phyloP scores from a whole-genome alignment of 106 monocot genomes.

The Phalaenopsis equestris region DNA sequence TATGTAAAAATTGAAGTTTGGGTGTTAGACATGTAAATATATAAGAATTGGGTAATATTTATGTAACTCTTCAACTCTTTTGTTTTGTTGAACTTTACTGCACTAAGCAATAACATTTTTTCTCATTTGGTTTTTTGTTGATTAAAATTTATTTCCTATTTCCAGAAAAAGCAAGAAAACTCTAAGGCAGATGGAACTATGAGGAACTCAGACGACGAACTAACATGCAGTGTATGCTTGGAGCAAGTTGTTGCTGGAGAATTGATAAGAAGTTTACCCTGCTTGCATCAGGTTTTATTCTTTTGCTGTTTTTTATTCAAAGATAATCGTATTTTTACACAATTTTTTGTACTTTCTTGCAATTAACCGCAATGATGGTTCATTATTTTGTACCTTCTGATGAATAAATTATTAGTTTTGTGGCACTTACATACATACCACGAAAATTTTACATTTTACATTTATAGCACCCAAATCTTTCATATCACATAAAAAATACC shows the following conservation, averaged over 20 bases:
- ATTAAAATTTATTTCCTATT: neutral
- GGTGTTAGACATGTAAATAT: too few species aligned
- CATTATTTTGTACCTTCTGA: neutral
- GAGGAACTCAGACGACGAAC: constrained; percentile 55
- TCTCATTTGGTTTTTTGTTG: neutral
- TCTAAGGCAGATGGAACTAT: constrained; percentile 26
- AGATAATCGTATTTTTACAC: neutral
- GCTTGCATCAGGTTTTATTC: constrained; percentile 74
- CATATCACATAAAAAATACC: too few species aligned
- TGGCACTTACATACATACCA: neutral
- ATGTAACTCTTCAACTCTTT: too few species aligned
- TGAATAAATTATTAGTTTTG: neutral
- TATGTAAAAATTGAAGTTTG: too few species aligned
- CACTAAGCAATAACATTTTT: neutral
- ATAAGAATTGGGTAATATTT: too few species aligned
- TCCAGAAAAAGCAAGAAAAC: constrained; percentile 46
- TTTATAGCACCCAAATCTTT: too few species aligned
- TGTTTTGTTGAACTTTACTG: neutral
- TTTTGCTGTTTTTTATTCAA: neutral
- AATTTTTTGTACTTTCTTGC: neutral
- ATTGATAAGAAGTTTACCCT: constrained; percentile 81
- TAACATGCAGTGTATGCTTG: constrained; percentile 93
- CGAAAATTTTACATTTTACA: too few species aligned
- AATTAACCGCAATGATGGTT: neutral
- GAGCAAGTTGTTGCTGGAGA: constrained; percentile 92